phyloP scores from a whole-genome alignment of 2,329 filamentous ascomycete species.

The Phialocephala subalpina region DNA sequence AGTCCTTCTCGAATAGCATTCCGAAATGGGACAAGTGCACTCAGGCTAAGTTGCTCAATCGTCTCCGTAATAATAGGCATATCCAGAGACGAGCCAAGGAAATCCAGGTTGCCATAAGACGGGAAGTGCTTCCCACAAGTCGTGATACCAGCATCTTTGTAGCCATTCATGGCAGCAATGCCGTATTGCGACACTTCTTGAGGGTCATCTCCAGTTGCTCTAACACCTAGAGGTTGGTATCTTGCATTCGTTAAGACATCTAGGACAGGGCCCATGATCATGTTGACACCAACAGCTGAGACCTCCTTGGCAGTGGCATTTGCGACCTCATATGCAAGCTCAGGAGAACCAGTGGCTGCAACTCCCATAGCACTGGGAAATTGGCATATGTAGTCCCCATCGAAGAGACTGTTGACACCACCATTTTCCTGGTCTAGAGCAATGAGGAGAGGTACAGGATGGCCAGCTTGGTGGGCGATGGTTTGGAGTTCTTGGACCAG shows the following conservation, averaged over 20 bases:
- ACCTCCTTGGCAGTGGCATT: conserved; percentile 94
- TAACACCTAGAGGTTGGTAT: conserved; percentile 88
- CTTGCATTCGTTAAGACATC: conserved; percentile 94
- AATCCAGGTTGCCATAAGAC: conserved; percentile 94
- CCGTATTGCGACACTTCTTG: conserved; percentile 95
- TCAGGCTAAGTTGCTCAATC: conserved; percentile 89
- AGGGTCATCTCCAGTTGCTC: conserved; percentile 90
- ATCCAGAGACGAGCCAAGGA: conserved; percentile 87
- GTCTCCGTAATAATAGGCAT: conserved; percentile 97
- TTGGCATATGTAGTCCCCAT: conserved; percentile 94
- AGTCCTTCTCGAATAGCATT: conserved; percentile 88
- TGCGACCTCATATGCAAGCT: conserved; percentile 88
- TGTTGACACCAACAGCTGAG: conserved; percentile 91
- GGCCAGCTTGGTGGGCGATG: conserved; percentile 88
- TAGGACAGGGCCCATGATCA: conserved; percentile 91
- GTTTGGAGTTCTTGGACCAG: conserved; percentile 92
- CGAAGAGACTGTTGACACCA: conserved; percentile 94
- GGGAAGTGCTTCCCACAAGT: conserved; percentile 97
- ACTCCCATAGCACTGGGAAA: conserved; percentile 98
- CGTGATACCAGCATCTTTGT: conserved; percentile 87
- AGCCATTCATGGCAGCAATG: conserved; percentile 89
- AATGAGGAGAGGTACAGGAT: conserved; percentile 88
- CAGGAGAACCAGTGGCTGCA: conserved; percentile 86
- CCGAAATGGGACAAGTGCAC: conserved; percentile 88
- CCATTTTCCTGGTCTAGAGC: conserved; percentile 98